Percentiles rank a stretch among this genome's conserved stretches.
Evolutionary conservation across 2,329 filamentous ascomycete genomes (phyloP).

Genomic region (Curvularia sp.): DNA sequence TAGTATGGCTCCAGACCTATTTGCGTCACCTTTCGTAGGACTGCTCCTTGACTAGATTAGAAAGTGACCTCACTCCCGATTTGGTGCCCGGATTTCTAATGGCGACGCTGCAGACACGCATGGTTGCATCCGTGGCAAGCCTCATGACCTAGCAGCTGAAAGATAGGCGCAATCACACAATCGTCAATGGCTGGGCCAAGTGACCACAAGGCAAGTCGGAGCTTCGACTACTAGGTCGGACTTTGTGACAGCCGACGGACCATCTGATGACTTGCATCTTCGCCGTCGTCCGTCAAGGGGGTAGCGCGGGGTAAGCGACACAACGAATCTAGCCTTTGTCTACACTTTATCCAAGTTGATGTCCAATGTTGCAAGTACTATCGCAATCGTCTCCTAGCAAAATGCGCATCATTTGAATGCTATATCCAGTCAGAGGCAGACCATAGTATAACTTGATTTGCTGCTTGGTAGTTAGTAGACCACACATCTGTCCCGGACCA

Average conservation of each 20-base stretch:
- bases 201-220: conserved; percentile 10
- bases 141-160: conserved; percentile 9
- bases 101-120: conserved; percentile 14
- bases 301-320: conserved; percentile 27
- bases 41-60: conserved; percentile 6
- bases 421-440: too few relatives aligned
- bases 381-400: neutral
- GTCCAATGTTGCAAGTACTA: neutral
- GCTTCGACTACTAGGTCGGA: conserved; percentile 4
- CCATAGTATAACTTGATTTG: neutral
- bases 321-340: conserved; percentile 26
- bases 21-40: conserved; percentile 3
- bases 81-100: conserved; percentile 5
- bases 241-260: conserved; percentile 15
- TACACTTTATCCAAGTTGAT: neutral
- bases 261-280: conserved; percentile 21
- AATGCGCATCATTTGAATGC: neutral
- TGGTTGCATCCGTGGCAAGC: conserved; percentile 17
- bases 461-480: conserved; percentile 12
- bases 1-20: conserved; percentile 8
- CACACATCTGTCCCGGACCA: conserved; percentile 5
- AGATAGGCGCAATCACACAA: conserved; percentile 19
- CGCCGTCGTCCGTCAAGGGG: conserved; percentile 13
- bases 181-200: conserved; percentile 11
- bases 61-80: neutral